Evolutionary conservation across 768 basidiomycete genomes (phyloP), one percentile per base, ranked within the genome.

Genomic region (Boletus rubropictus): DNA sequence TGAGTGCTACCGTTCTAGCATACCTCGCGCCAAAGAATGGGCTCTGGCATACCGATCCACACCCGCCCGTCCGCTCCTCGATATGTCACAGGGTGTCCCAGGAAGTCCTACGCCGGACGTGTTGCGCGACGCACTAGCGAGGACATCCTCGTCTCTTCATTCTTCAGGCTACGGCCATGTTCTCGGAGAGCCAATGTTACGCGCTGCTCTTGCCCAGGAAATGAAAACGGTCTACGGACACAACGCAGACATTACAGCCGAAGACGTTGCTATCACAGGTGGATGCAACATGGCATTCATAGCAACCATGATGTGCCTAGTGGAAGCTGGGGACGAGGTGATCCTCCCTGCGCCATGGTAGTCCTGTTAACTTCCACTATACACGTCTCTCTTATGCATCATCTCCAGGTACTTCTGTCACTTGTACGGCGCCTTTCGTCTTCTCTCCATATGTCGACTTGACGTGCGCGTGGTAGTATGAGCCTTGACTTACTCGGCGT

Each of bases 41-140:
- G 76, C 70, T 1, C 52, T 58, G 18, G 55, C 64, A 11, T 82
- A 79, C 61, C 53, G 52, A 5, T 57, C 73, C 0, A 72, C 74
- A 0, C 58, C 69, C 0, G 57, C 49, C 20, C 69, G 71, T 8
- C 80, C 79, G 0, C 66, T 89, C 2, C 72, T 89, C n/a, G 75
- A 79, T 55, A 80, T 89, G 72, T 82, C 83, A 1, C 86, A 89
- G 64, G 84, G 89, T 33, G 80, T 81, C 0, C 89, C 89, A 0
- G 81, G 82, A 5, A 70, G 68, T 0, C 78, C 82, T 0, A 89
- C 89, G 0, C 78, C 82, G 3, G 58, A 67, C 2, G 41, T 58
- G 1, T 65, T 89, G 8, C 72, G 81, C 28, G 57, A 72, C 0
- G 74, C 78, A 1, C 60, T 90, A 1, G 71, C 68, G 0, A 57